Base-by-base conservation (phyloP, 441 rosid genomes). In the Euphorbia corollata region DNA sequence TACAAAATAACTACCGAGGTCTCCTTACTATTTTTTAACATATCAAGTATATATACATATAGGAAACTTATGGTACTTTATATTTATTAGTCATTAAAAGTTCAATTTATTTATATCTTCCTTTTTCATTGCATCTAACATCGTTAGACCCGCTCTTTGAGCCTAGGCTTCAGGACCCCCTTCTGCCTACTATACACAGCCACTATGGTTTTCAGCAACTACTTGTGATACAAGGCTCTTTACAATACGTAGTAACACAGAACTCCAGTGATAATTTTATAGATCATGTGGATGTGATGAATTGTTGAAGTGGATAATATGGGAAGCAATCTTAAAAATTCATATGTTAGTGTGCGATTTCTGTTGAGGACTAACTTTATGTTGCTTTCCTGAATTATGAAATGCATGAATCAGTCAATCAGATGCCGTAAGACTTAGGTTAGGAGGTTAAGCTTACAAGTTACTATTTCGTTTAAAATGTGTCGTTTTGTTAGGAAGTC, bases 241-340 rank as follows among this genome's bases (percentile, higher is more conserved):
- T 8, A n/a, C 7, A 3, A 10, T 41, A 43, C 20, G 27, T 67
- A 62, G 54, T 38, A 30, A 41, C 2, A 11, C 57, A 20, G 36
- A 18, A 63, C 10, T 36, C 18, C 45, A 16, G 43, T 62, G 34
- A 22, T 62, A n/a, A 0, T 3, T 38, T 32, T 50, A 12, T 61
- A 39, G 65, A 61, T 61, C 32, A 39, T 32, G 45, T 41, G 66
- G 66, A 45, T 63, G 54, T 20, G 34, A 16, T 53, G 38, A 62
- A 45, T 63, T 63, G 66, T 45, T 62, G 19, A 13, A 63, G n/a
- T 18, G 5, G 38, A 20, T 2, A 45, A 47, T 47, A 5, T 47
- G 51, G 51, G n/a, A 47, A 13, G 18, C 51, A 12, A 47, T 47
- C 51, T 10, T 7, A 15, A n/a, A 43, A 23, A 1, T 43, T 24